A percentile compares a stretch with the other conserved stretches of the same genome.
phyloP scores from a whole-genome alignment of 1,284 basidiomycete genomes.

The Neonothopanus nambi region DNA sequence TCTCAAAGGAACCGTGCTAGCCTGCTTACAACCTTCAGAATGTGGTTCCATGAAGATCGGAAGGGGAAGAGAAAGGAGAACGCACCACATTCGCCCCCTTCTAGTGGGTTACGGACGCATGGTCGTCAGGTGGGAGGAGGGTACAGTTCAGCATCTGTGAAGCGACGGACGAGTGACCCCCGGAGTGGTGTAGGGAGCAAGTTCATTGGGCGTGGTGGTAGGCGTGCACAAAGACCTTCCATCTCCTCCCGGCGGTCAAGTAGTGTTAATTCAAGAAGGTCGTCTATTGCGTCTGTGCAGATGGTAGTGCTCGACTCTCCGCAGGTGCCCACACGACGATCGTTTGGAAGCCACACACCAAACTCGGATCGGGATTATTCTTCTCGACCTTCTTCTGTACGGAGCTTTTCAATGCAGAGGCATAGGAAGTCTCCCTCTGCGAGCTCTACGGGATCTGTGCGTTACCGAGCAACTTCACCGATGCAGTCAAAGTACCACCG shows the following conservation, averaged over 20 bases:
- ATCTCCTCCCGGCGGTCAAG: constrained; percentile 76
- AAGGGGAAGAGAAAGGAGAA: constrained; percentile 72
- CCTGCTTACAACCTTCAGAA: constrained; percentile 67
- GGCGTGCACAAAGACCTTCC: constrained; percentile 62
- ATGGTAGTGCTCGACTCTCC: constrained; percentile 60
- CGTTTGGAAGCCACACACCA: constrained; percentile 74
- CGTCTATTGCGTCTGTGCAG: constrained; percentile 67
- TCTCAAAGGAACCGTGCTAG: constrained; percentile 62
- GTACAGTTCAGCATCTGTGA: constrained; percentile 35
- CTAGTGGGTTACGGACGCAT: constrained; percentile 4
- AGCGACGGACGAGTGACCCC: constrained; percentile 38
- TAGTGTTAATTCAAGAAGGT: constrained; percentile 78
- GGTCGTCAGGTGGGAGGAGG: constrained; percentile 15
- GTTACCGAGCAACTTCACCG: constrained; percentile 64
- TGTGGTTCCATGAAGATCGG: constrained; percentile 80
- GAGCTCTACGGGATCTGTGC: constrained; percentile 69
- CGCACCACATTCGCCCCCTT: constrained; percentile 1
- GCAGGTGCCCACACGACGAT: constrained; percentile 53
- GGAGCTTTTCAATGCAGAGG: constrained; percentile 61
- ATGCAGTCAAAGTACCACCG: constrained; percentile 60
- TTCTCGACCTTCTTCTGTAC: constrained; percentile 74
- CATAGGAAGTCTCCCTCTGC: constrained; percentile 76
- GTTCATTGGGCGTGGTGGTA: constrained; percentile 34
- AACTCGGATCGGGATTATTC: constrained; percentile 76
- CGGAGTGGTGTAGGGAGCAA: constrained; percentile 17